Base-by-base conservation (phyloP, 257 asterid species). In the Galeopsis tetrahit region DNA sequence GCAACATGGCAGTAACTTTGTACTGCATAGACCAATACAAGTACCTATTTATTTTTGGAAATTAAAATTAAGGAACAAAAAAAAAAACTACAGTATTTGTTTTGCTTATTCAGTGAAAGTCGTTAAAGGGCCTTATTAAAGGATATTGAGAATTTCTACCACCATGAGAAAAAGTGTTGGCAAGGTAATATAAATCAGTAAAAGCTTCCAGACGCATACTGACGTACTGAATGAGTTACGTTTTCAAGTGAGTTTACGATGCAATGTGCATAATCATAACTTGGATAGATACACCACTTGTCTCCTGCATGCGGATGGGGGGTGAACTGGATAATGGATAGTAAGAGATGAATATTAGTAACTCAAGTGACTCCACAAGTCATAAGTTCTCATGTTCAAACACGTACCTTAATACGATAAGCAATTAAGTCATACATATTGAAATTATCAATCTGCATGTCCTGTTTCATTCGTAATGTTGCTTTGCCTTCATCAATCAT, bases 221-320 rank as follows among this genome's bases (percentile, higher is more conserved):
- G 21, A 78, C 94, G 33, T 82, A 92, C 99, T 83, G 99, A 95
- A 77, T 95, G 99, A 73, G 97, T 95, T 46, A 95, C 76, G 73
- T 92, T 86, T 81, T 95, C 98, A 74, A 92, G 88, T 73, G 99
- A 92, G 87, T 95, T 98, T 36, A 95, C 99, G 60, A 88, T 84
- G 83, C 98, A 92, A 82, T 95, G 98, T 3, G 98, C 90, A 7
- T 85, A 95, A 75, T 95, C 99, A 84, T 95, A 92, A 76, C 98
- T 95, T 7, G 99, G 98, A 78, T 95, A 95, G 79, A 95, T 95
- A 80, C 98, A 92, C 98, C 99, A 95, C 51, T 87, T 90, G 85
- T 95, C 97, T 64, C 99, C 98, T 2, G 98, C 99, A 57, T 95
- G 98, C 4, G 99, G 99, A 80, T 95, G 99, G 80, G 96, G 97